Base-by-base conservation (phyloP, 179 eudicot species). In the Vitellaria paradoxa region DNA sequence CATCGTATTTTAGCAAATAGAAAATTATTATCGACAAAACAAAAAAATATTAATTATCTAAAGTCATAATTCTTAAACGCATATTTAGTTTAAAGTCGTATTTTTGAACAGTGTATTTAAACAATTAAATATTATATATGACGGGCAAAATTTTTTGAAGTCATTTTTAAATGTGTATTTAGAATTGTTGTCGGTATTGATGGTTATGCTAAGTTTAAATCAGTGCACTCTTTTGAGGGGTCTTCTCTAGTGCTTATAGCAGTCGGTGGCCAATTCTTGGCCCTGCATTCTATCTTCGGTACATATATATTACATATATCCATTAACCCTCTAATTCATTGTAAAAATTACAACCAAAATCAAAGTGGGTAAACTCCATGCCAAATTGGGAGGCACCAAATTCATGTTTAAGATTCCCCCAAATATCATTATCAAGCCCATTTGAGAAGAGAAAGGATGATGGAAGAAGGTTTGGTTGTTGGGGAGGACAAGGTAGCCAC, bases 371-470 rank as follows among this genome's bases (percentile, higher is more conserved):
- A 71, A 82, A 83, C 0, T 84, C 89, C 81, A 85, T 60, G 26
- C 83, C 78, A 18, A 83, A 75, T 65, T 76, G 82, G 23, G 82
- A 81, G 69, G 89, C 96, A 49, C 86, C 89, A 82, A 91, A 88
- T 57, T 84, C 91, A 76, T 26, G 17, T 21, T 79, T 67, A 67
- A 95, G 83, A 77, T 82, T 85, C 78, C 80, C 65, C 21, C 72
- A 60, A 62, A 88, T 73, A 62, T 62, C 24, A 60, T 59, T 74
- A 26, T 82, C 89, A 80, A 89, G 88, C 49, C 98, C 99, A 82
- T 87, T 87, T 61, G 98, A 85, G 65, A 95, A 95, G 88, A 90
- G 2, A 91, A 68, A 93, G 89, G 73, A 95, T 78, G 21, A 95
- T 65, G 4, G 89, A 87, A 68, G 82, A 72, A 64, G 99, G 98